Percentiles rank a stretch among this genome's conserved stretches.
These are phyloP conservation scores for Wallacemonas sp. DNA, from an alignment of 208 protist genomes.

Conservation along the genomic window DNA sequence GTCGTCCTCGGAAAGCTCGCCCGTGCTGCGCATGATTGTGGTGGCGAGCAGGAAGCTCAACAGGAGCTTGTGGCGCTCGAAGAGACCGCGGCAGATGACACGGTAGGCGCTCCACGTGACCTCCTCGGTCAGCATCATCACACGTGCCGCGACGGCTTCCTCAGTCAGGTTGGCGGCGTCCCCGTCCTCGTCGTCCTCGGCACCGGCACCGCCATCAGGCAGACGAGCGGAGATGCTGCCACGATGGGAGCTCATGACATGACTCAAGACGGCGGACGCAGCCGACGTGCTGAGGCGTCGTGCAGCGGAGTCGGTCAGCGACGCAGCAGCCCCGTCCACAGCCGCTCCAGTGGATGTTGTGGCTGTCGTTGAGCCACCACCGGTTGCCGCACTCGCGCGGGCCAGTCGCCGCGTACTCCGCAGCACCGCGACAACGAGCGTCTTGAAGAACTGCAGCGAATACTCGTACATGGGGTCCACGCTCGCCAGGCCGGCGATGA, in stretches of 20 bases:
- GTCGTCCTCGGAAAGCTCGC: slow-evolving; percentile 63
- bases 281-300: too few species aligned
- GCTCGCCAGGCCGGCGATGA: slow-evolving; percentile 87
- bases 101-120: slow-evolving; percentile 87
- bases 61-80: slow-evolving; percentile 93
- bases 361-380: neutral
- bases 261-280: neutral
- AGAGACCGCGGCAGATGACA: slow-evolving; percentile 94
- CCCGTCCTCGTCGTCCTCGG: slow-evolving; percentile 28
- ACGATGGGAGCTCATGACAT: neutral
- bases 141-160: slow-evolving; percentile 57
- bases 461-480: slow-evolving; percentile 95
- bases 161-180: slow-evolving; percentile 14
- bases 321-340: too few species aligned
- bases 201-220: neutral
- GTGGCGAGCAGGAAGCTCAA: slow-evolving; percentile 93
- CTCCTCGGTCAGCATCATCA: slow-evolving; percentile 74
- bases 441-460: slow-evolving; percentile 91
- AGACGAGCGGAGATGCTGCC: neutral
- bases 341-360: neutral
- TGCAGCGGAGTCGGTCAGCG: too few species aligned
- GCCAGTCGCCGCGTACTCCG: slow-evolving; percentile 44
- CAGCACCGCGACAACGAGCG: slow-evolving; percentile 89
- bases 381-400: neutral
- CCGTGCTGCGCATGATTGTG: slow-evolving; percentile 68